These are phyloP conservation scores for Ceratobasidium sp. DNA, from an alignment of 1,284 basidiomycete species.

Conservation along the genomic window DNA sequence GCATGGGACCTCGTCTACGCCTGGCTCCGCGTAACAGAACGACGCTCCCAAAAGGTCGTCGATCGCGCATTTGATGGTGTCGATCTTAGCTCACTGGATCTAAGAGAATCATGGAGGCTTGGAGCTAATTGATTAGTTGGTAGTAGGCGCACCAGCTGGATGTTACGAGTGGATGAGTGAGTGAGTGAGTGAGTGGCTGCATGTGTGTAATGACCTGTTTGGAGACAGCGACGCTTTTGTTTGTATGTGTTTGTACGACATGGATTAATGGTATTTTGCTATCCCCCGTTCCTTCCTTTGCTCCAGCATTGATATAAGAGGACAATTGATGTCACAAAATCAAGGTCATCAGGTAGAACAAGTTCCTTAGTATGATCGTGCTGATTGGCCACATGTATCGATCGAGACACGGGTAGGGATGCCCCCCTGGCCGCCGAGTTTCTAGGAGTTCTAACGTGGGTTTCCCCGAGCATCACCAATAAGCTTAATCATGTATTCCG, in stretches of 20 bases:
- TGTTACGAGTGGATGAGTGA: not conserved
- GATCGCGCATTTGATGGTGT: slow-evolving; percentile 42
- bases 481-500: too few species aligned
- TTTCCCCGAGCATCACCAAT: too few species aligned
- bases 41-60: slow-evolving; percentile 33
- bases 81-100: slow-evolving; percentile 29
- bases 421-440: too few species aligned
- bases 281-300: not conserved
- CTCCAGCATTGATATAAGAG: too few species aligned
- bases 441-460: too few species aligned
- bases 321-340: too few species aligned
- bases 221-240: not conserved
- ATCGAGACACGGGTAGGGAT: too few species aligned
- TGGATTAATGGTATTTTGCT: not conserved
- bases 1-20: slow-evolving; percentile 42
- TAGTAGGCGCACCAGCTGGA: too few species aligned
- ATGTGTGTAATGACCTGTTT: not conserved
- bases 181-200: not conserved
- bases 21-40: slow-evolving; percentile 38
- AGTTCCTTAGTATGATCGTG: too few species aligned
- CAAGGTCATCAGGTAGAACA: too few species aligned
- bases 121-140: not conserved
- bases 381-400: too few species aligned
- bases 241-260: not conserved
- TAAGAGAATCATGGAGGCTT: slow-evolving; percentile 41